Percentiles rank a stretch among this genome's conserved stretches.
These are phyloP conservation scores for Phytophthora boehmeriae DNA, from an alignment of 352 stramenopile species.

Conservation along the genomic window DNA sequence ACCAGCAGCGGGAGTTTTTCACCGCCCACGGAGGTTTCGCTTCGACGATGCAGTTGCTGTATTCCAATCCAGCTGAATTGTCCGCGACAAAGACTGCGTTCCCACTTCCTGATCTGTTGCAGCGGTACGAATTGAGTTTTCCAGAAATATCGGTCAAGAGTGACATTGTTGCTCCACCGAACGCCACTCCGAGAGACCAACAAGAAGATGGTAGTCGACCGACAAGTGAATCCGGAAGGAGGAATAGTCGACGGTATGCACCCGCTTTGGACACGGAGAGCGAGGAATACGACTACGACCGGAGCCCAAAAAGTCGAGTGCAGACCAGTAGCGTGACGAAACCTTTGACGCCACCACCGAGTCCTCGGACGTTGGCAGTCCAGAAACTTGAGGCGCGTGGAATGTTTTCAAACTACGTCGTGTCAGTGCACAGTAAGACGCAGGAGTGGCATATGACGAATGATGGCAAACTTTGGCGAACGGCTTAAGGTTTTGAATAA, in stretches of 20 bases:
- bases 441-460: slow-evolving; percentile 59
- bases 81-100: slow-evolving; percentile 17
- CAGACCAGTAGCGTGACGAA: slow-evolving; percentile 1
- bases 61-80: slow-evolving; percentile 18
- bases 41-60: slow-evolving; percentile 47
- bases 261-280: slow-evolving; percentile 26
- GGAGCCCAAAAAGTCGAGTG: neutral
- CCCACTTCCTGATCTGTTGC: slow-evolving; percentile 32
- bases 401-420: slow-evolving; percentile 42
- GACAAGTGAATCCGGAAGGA: neutral
- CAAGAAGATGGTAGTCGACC: neutral
- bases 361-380: slow-evolving; percentile 28
- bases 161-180: slow-evolving; percentile 14
- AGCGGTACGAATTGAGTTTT: slow-evolving; percentile 37
- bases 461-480: slow-evolving; percentile 43
- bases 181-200: neutral
- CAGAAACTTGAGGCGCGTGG: slow-evolving; percentile 24
- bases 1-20: slow-evolving; percentile 62
- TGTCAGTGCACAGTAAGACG: slow-evolving; percentile 37
- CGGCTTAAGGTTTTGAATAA: slow-evolving; percentile 7
- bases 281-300: slow-evolving; percentile 14
- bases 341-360: slow-evolving; percentile 7
- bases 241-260: slow-evolving; percentile 23
- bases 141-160: slow-evolving; percentile 33
- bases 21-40: slow-evolving; percentile 47